phyloP scores from a whole-genome alignment of 169 alveolate species.

The Cryptosporidium baileyi region DNA sequence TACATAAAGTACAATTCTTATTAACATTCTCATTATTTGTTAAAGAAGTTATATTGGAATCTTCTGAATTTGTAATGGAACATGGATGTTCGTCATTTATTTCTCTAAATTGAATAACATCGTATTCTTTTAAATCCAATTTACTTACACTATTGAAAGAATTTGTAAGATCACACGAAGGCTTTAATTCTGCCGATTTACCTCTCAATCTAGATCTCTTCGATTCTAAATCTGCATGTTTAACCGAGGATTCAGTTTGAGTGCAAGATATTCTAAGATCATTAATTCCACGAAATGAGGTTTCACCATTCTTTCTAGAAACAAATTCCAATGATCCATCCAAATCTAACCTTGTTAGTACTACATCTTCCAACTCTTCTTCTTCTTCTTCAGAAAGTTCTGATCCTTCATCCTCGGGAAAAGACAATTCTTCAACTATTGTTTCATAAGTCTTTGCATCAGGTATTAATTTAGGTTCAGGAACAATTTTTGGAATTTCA shows the following conservation, averaged over 20 bases:
- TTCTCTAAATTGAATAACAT: too few relatives aligned
- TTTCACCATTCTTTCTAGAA: background rate
- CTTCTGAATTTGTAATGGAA: background rate
- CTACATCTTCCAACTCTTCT: constrained; percentile 1
- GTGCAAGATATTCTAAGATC: background rate
- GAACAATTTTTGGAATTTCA: constrained; percentile 20
- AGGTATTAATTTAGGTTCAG: constrained; percentile 22
- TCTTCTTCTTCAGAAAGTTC: background rate
- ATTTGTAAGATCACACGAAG: too few relatives aligned
- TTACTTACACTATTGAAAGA: too few relatives aligned
- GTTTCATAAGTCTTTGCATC: constrained; percentile 4
- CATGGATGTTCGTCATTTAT: too few relatives aligned
- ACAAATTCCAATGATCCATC: constrained; percentile 8
- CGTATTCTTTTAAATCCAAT: too few relatives aligned
- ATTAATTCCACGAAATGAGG: background rate
- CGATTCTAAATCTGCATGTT: too few relatives aligned
- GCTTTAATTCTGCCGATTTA: too few relatives aligned
- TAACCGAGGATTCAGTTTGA: background rate
- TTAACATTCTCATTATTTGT: background rate
- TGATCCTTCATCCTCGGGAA: background rate
- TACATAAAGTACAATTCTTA: background rate
- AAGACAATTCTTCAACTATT: background rate
- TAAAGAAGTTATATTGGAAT: background rate
- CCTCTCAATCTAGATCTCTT: too few relatives aligned
- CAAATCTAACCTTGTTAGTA: background rate